These are phyloP conservation scores for Platanthera guangdongensis DNA, from an alignment of 106 monocot species.

Conservation along the genomic window DNA sequence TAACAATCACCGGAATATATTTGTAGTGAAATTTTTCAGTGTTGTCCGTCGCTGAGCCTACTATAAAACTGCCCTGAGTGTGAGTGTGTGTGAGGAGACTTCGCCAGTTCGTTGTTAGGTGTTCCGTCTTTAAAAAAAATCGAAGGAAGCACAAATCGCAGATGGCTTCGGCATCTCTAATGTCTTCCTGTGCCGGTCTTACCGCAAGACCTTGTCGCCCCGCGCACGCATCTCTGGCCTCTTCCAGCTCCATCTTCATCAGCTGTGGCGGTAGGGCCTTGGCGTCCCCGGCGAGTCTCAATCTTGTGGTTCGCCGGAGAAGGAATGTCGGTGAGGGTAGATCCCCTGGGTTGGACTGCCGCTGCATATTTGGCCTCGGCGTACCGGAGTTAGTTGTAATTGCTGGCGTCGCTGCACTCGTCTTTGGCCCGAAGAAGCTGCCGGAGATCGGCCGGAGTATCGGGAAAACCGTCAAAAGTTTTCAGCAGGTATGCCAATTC, in stretches of 20 bases:
- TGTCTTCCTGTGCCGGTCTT: slow-evolving; percentile 3
- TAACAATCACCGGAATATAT: too few relatives aligned
- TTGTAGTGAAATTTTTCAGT: too few relatives aligned
- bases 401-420: slow-evolving; percentile 82
- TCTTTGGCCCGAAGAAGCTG: slow-evolving; percentile 89
- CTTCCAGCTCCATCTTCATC: slow-evolving; percentile 19
- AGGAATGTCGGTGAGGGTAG: not conserved
- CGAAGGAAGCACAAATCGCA: slow-evolving; percentile 8
- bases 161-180: slow-evolving; percentile 19
- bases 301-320: not conserved
- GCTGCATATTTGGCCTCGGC: slow-evolving; percentile 86
- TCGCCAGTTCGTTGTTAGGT: too few relatives aligned
- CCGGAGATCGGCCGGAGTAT: slow-evolving; percentile 83
- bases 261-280: not conserved
- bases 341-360: slow-evolving; percentile 26
- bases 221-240: slow-evolving; percentile 12
- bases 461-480: slow-evolving; percentile 94
- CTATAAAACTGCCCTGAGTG: too few relatives aligned
- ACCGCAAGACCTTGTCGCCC: slow-evolving; percentile 7
- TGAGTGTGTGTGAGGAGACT: too few relatives aligned
- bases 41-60: too few relatives aligned
- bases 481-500: slow-evolving; percentile 57
- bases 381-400: slow-evolving; percentile 94
- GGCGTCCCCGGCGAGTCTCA: not conserved
- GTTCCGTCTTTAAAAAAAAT: not conserved